These are phyloP conservation scores for Hypoxylon cercidicola DNA, from an alignment of 495 filamentous ascomycete genomes.

Conservation along the genomic window DNA sequence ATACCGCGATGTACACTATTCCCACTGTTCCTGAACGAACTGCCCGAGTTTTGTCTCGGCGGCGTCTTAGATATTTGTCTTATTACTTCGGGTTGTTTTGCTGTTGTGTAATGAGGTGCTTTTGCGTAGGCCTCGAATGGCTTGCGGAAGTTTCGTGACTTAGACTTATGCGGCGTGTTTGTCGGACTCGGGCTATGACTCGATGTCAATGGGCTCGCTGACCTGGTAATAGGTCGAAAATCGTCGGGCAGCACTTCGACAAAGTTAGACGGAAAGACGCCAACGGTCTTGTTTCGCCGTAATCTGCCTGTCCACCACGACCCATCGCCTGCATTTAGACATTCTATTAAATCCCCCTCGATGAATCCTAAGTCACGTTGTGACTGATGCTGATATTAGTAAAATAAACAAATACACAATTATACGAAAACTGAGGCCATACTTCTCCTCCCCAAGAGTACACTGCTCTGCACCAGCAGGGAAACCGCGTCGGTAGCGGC, in stretches of 20 bases:
- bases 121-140: slow-evolving; percentile 75
- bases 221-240: slow-evolving; percentile 81
- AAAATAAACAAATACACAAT: slow-evolving; percentile 26
- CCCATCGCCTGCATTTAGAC: slow-evolving; percentile 95
- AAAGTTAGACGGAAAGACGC: slow-evolving; percentile 96
- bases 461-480: slow-evolving; percentile 93
- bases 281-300: slow-evolving; percentile 86
- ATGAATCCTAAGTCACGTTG: slow-evolving; percentile 95
- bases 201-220: slow-evolving; percentile 75
- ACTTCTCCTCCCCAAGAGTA: slow-evolving; percentile 98
- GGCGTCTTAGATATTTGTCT: slow-evolving; percentile 46
- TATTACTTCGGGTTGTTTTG: slow-evolving; percentile 61
- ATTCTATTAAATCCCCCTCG: slow-evolving; percentile 97
- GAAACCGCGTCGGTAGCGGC: slow-evolving; percentile 82
- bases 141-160: slow-evolving; percentile 71
- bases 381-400: slow-evolving; percentile 60
- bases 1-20: slow-evolving; percentile 29
- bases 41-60: slow-evolving; percentile 50
- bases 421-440: slow-evolving; percentile 39
- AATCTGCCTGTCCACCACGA: slow-evolving; percentile 97
- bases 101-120: slow-evolving; percentile 63
- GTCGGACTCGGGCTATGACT: slow-evolving; percentile 62
- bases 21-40: slow-evolving; percentile 44
- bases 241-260: slow-evolving; percentile 87
- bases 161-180: slow-evolving; percentile 61